A percentile compares a stretch with the other conserved stretches of the same genome.
phyloP scores from a whole-genome alignment of 2,329 filamentous ascomycete genomes.

The Madurella mycetomatis region DNA sequence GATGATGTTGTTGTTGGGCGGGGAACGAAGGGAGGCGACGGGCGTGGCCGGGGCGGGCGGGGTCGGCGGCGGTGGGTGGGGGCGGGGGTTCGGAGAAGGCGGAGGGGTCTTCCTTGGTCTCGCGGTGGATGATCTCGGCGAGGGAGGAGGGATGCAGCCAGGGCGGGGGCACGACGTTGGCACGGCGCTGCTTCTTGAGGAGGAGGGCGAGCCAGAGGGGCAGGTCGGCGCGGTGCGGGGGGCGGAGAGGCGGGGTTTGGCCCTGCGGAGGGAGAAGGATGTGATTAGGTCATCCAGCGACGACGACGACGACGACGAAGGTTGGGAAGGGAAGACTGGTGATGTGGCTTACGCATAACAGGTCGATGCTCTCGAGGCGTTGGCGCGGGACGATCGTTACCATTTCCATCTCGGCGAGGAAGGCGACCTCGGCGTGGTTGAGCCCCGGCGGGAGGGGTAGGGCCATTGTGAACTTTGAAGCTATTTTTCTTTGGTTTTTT shows the following conservation, averaged over 20 bases:
- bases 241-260: conserved; percentile 67
- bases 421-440: conserved; percentile 83
- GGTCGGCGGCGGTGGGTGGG: conserved; percentile 51
- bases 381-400: conserved; percentile 91
- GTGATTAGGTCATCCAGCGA: too few relatives aligned
- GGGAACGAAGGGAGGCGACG: conserved; percentile 19
- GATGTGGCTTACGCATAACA: conserved; percentile 67
- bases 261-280: conserved; percentile 56
- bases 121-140: conserved; percentile 70
- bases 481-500: too few relatives aligned
- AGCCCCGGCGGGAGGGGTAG: conserved; percentile 52
- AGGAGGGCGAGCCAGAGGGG: conserved; percentile 94
- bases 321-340: conserved; percentile 2
- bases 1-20: conserved; percentile 18
- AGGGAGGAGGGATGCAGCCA: conserved; percentile 82
- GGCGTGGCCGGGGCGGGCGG: conserved; percentile 43
- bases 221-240: conserved; percentile 72
- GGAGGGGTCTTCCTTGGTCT: conserved; percentile 66
- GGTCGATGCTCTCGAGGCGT: conserved; percentile 75
- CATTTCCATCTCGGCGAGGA: conserved; percentile 95
- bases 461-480: conserved; percentile 41
- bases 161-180: conserved; percentile 84
- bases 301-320: too few relatives aligned
- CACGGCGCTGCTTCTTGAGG: conserved; percentile 87
- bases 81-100: conserved; percentile 76